Conservation (phyloP, 352 stramenopile species). For the Globisporangium okanoganense region DNA sequence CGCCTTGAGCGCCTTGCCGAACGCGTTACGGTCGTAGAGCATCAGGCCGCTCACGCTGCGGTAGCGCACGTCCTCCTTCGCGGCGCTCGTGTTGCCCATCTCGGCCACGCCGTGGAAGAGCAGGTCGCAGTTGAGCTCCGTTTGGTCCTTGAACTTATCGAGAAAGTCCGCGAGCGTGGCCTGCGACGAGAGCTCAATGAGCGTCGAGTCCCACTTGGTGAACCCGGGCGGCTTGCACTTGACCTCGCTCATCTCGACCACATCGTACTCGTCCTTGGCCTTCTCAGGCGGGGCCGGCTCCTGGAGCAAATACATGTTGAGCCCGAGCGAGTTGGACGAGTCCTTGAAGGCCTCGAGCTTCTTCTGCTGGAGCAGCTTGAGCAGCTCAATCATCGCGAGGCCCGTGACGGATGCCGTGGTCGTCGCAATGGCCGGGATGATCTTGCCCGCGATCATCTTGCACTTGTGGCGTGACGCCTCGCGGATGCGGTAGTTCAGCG, state of each 20-base stretch:
- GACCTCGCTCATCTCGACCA: slow-evolving; percentile 85
- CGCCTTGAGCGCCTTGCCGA: slow-evolving; percentile 63
- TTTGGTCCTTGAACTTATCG: slow-evolving; percentile 57
- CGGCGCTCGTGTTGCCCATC: slow-evolving; percentile 48
- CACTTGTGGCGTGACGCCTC: slow-evolving; percentile 84
- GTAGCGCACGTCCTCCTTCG: slow-evolving; percentile 66
- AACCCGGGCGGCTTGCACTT: slow-evolving; percentile 86
- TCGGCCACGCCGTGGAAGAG: slow-evolving; percentile 78
- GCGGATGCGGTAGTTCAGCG: slow-evolving; percentile 84
- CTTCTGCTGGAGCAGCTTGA: slow-evolving; percentile 88
- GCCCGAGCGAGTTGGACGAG: slow-evolving; percentile 88
- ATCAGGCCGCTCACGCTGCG: slow-evolving; percentile 73
- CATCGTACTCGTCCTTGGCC: slow-evolving; percentile 90
- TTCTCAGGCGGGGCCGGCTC: slow-evolving; percentile 81
- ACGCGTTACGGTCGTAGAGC: slow-evolving; percentile 84
- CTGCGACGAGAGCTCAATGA: slow-evolving; percentile 63
- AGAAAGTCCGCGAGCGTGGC: slow-evolving; percentile 73
- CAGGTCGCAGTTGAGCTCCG: slow-evolving; percentile 76
- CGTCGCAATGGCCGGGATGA: slow-evolving; percentile 99
- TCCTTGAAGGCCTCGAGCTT: slow-evolving; percentile 89
- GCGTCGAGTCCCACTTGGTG: slow-evolving; percentile 91
- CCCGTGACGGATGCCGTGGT: slow-evolving; percentile 99
- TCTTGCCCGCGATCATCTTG: slow-evolving; percentile 99
- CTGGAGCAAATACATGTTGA: slow-evolving; percentile 93
- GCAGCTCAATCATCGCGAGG: slow-evolving; percentile 92